Evolutionary conservation across 257 asterid genomes (phyloP), one percentile per base, ranked within the genome.

Genomic region (Cinchona pubescens): DNA sequence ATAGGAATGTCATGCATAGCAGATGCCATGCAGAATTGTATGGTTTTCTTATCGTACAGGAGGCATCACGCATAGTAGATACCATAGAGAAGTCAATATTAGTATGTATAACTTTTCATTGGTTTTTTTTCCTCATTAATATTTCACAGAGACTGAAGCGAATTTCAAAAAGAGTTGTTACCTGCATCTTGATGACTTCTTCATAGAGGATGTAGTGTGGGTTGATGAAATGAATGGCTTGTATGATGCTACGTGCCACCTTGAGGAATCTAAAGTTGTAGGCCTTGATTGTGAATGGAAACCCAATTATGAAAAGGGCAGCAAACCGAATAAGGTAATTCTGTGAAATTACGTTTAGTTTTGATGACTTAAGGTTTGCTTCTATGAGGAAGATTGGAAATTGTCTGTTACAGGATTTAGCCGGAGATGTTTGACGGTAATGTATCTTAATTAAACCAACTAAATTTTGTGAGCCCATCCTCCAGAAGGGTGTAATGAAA

Each of bases 251-350:
- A 83, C 87, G 71, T 3, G 68, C 75, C 79, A 91, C 81, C 82
- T 95, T n/a, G 89, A 88, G 87, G 86, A 83, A 78, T 92, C 93
- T 83, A 91, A 92, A 86, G 88, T 95, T 73, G 72, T 95, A 61
- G 99, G 99, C 70, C 27, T 95, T 78, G 99, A 95, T 81, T 92
- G 97, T 85, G 99, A 95, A 81, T 95, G 99, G 99, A 92, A 89
- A 81, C 98, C 98, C 65, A 90, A 81, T 80, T 92, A 86, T 76
- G 91, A 71, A 79, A 95, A 92, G 84, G 98, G 98, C 59, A 84
- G 91, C 86, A 75, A 13, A 70, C 88, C 90, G 69, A 91, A 79
- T 79, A 91, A 92, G 97, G 99, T 94, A 82, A 75, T 38, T 58
- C 78, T 65, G 25, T 34, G 30, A 32, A 13, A 35, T 18, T 71